Conservation (phyloP, 805 yeast genomes). For the Yamadazyma sp. region DNA sequence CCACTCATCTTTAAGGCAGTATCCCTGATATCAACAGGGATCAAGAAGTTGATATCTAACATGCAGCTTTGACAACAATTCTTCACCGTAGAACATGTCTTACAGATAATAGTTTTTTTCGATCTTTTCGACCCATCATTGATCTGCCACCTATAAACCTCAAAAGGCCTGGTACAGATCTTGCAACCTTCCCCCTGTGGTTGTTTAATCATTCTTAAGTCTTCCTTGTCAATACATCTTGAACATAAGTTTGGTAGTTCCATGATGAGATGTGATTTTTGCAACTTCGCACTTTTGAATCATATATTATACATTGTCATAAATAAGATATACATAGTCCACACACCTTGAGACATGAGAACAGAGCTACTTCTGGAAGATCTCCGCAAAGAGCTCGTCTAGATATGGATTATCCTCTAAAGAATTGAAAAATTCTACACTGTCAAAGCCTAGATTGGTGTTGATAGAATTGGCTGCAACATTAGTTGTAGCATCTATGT, state of each 20-base stretch:
- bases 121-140: conserved; percentile 38
- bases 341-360: too few relatives aligned
- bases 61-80: conserved; percentile 89
- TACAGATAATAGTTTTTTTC: conserved; percentile 69
- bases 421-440: too few relatives aligned
- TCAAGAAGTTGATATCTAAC: conserved; percentile 75
- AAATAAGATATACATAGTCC: too few relatives aligned
- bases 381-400: conserved; percentile 10
- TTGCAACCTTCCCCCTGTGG: conserved; percentile 77
- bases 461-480: background rate
- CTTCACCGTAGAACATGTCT: conserved; percentile 71
- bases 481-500: background rate
- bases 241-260: conserved; percentile 43
- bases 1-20: conserved; percentile 75
- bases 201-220: conserved; percentile 70
- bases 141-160: conserved; percentile 73
- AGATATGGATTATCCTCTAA: conserved; percentile 2
- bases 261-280: background rate
- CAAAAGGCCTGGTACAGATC: conserved; percentile 80
- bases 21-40: conserved; percentile 78
- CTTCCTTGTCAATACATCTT: conserved; percentile 67
- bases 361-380: conserved; percentile 10
- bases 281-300: too few relatives aligned
- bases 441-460: too few relatives aligned
- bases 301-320: too few relatives aligned